phyloP scores from a whole-genome alignment of 257 asterid genomes.

The Primulina eburnea region DNA sequence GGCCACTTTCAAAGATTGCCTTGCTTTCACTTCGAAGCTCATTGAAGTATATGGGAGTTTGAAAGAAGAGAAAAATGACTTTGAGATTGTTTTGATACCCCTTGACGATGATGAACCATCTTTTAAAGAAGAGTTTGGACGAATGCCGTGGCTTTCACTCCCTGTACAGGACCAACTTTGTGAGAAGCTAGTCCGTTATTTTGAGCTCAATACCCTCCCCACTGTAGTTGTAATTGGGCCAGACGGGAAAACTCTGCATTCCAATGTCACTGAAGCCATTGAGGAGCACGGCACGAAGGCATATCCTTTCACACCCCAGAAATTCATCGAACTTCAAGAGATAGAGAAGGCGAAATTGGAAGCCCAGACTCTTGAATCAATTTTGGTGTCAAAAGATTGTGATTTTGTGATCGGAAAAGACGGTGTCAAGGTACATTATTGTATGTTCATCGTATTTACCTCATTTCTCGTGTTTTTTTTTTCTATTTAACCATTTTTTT shows the following conservation, averaged over 20 bases:
- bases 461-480: neutral
- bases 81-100: constrained; percentile 86
- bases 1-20: constrained; percentile 32
- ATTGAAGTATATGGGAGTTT: constrained; percentile 45
- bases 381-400: constrained; percentile 55
- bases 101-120: constrained; percentile 60
- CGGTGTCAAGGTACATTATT: constrained; percentile 54
- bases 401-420: constrained; percentile 74
- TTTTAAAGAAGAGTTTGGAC: constrained; percentile 42
- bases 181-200: constrained; percentile 55
- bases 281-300: constrained; percentile 73
- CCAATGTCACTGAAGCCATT: constrained; percentile 63
- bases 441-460: neutral
- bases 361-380: constrained; percentile 85
- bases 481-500: neutral
- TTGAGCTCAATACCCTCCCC: constrained; percentile 60
- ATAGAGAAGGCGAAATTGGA: constrained; percentile 68
- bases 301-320: constrained; percentile 82
- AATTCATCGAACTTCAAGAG: constrained; percentile 64
- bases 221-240: constrained; percentile 75
- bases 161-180: constrained; percentile 59
- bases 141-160: constrained; percentile 70
- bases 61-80: constrained; percentile 47
- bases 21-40: constrained; percentile 53
- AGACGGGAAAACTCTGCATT: constrained; percentile 77